Conservation (phyloP, 306 rosid genomes). For the Glycine tomentella region DNA sequence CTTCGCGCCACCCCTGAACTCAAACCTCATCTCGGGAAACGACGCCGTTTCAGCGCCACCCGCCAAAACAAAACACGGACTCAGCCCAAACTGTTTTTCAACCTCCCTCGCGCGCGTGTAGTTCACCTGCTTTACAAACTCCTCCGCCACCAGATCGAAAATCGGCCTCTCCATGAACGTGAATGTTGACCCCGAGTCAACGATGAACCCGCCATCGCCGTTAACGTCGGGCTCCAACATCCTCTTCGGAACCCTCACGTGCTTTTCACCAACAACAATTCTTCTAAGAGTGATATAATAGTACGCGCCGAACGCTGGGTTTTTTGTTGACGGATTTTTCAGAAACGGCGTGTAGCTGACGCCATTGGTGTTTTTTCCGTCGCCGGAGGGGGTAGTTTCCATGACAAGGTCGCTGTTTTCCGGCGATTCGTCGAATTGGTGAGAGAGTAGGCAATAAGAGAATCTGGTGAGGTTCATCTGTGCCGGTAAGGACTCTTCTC, state of each 20-base stretch:
- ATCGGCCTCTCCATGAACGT: slow-evolving; percentile 77
- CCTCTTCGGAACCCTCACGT: slow-evolving; percentile 62
- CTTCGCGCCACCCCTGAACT: slow-evolving; percentile 80
- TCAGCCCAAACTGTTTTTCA: slow-evolving; percentile 64
- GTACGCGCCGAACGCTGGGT: slow-evolving; percentile 53
- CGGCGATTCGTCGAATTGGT: slow-evolving; percentile 61
- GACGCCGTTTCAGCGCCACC: slow-evolving; percentile 4
- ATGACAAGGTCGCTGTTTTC: slow-evolving; percentile 63
- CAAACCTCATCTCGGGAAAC: slow-evolving; percentile 64
- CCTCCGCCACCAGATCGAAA: slow-evolving; percentile 59
- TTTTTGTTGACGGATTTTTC: slow-evolving; percentile 52
- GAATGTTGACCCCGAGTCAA: slow-evolving; percentile 83
- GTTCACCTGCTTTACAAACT: slow-evolving; percentile 63
- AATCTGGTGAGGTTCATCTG: slow-evolving; percentile 74
- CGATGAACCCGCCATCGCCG: slow-evolving; percentile 72
- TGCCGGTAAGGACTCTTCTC: slow-evolving; percentile 66
- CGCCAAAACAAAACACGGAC: slow-evolving; percentile 63
- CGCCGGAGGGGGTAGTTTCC: neutral
- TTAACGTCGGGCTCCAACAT: slow-evolving; percentile 53
- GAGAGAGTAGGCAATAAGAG: slow-evolving; percentile 70
- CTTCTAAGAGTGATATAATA: slow-evolving; percentile 63
- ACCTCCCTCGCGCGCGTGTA: slow-evolving; percentile 58
- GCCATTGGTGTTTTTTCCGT: slow-evolving; percentile 24
- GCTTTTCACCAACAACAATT: slow-evolving; percentile 60
- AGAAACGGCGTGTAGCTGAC: slow-evolving; percentile 68